Evolutionary conservation across 371 early-diverging fungal genomes (phyloP).

Genomic region (Lichtheimia ornata): DNA sequence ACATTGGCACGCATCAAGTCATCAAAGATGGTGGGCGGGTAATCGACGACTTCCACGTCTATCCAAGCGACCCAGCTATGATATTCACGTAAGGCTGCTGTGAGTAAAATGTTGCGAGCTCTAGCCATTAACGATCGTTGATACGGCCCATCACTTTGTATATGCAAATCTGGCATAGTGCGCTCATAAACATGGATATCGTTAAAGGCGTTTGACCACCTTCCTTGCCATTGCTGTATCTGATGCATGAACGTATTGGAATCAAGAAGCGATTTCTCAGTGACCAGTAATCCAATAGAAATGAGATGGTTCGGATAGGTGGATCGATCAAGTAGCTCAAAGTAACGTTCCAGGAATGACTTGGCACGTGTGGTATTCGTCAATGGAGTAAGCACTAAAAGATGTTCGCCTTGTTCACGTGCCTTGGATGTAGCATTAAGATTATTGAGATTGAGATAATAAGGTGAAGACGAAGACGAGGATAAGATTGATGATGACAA

Average conservation of each 20-base stretch:
- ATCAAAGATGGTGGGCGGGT: constrained; percentile 50
- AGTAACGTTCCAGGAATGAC: constrained; percentile 39
- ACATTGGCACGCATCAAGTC: constrained; percentile 51
- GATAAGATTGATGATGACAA: not conserved
- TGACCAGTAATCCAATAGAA: constrained; percentile 46
- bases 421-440: constrained; percentile 21
- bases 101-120: constrained; percentile 53
- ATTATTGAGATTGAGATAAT: constrained; percentile 21
- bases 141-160: constrained; percentile 16
- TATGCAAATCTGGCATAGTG: constrained; percentile 25
- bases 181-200: constrained; percentile 43
- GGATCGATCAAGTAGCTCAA: constrained; percentile 39
- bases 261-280: not conserved
- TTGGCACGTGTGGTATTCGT: constrained; percentile 18
- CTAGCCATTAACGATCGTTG: constrained; percentile 54
- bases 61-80: constrained; percentile 58
- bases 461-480: not conserved
- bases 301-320: constrained; percentile 45
- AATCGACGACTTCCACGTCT: constrained; percentile 50
- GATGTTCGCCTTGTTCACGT: constrained; percentile 6
- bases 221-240: constrained; percentile 1
- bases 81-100: constrained; percentile 48
- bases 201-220: constrained; percentile 34
- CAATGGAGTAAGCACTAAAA: constrained; percentile 42
- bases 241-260: too few species aligned